Conservation (phyloP, 768 basidiomycete genomes). For the Boletus reticuloceps region DNA sequence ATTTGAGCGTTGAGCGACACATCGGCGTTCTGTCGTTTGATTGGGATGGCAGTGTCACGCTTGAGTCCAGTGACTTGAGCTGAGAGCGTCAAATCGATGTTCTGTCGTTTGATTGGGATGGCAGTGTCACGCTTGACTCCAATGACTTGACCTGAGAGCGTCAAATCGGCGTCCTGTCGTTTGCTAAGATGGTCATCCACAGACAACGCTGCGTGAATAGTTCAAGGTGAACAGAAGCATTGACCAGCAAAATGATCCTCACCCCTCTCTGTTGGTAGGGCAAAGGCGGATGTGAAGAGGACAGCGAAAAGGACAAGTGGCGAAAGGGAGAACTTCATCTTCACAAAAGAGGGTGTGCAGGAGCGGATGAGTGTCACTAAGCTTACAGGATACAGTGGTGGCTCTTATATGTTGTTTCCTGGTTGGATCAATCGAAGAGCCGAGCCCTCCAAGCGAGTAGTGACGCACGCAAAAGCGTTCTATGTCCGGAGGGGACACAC, state of each 20-base stretch:
- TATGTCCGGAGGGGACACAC: background rate
- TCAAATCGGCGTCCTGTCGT: no score
- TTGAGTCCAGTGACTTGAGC: no score
- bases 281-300: background rate
- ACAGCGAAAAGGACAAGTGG: background rate
- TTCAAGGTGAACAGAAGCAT: background rate
- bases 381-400: background rate
- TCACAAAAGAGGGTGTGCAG: background rate
- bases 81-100: background rate
- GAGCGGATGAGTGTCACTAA: background rate
- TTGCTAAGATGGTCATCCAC: background rate
- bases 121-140: no score
- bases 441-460: background rate
- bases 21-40: no score
- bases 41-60: no score
- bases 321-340: background rate
- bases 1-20: accelerated
- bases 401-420: background rate
- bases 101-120: no score
- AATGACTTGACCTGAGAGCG: no score
- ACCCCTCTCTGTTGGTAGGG: background rate
- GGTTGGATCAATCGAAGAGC: background rate
- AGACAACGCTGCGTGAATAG: background rate
- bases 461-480: background rate
- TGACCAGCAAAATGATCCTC: background rate